phyloP scores from a whole-genome alignment of 495 filamentous ascomycete genomes.

The Diplogelasinospora grovesii region DNA sequence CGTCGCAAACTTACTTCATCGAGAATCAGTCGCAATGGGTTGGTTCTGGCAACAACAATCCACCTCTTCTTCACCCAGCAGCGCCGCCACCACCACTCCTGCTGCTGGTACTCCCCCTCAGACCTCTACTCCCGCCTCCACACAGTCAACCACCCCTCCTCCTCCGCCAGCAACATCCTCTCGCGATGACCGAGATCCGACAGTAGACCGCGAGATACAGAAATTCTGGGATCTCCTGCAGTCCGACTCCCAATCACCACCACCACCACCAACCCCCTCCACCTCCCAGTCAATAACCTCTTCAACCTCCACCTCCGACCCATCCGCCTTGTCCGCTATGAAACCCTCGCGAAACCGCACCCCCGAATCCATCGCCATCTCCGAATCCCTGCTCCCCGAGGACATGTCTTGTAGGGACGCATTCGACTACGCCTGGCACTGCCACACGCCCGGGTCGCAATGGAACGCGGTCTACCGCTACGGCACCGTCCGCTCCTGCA shows the following conservation, averaged over 20 bases:
- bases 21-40: slow-evolving; percentile 37
- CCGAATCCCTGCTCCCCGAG: slow-evolving; percentile 62
- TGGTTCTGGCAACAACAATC: slow-evolving; percentile 42
- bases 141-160: not conserved
- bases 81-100: slow-evolving; percentile 2
- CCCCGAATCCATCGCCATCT: slow-evolving; percentile 26
- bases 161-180: slow-evolving; percentile 14
- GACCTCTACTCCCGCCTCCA: not conserved
- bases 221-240: slow-evolving; percentile 35
- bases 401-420: slow-evolving; percentile 81
- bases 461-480: slow-evolving; percentile 77
- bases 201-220: slow-evolving; percentile 38
- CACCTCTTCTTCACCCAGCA: slow-evolving; percentile 16
- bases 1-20: too few species aligned
- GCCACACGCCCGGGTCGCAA: slow-evolving; percentile 84
- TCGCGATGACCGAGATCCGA: slow-evolving; percentile 13
- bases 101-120: too few species aligned
- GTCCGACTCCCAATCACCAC: slow-evolving; percentile 15
- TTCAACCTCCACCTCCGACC: slow-evolving; percentile 13
- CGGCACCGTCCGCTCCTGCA: slow-evolving; percentile 65
- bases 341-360: slow-evolving; percentile 7
- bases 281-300: slow-evolving; percentile 17
- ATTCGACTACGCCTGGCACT: slow-evolving; percentile 95
- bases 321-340: slow-evolving; percentile 7
- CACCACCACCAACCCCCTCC: not conserved